Evolutionary conservation across 768 basidiomycete species (phyloP).

Genomic region (Leccinum truebloodii): DNA sequence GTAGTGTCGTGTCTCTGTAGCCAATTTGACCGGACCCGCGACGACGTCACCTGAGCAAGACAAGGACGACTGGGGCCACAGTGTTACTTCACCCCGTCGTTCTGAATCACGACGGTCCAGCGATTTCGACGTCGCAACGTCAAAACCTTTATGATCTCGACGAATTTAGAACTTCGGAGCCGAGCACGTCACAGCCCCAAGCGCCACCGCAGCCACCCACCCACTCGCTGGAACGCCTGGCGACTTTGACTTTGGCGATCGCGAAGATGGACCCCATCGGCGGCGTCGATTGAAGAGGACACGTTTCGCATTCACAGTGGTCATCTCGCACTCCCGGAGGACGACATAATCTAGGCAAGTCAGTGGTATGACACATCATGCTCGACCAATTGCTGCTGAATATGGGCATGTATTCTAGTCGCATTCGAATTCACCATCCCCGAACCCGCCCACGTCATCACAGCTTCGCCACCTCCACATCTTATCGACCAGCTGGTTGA

Average conservation of each 20-base stretch:
- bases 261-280: conserved; percentile 43
- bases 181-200: conserved; percentile 7
- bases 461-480: conserved; percentile 77
- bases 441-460: conserved; percentile 10
- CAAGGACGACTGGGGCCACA: conserved; percentile 42
- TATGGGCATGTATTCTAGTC: conserved; percentile 7
- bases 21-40: not conserved
- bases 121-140: conserved; percentile 4
- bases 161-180: conserved; percentile 36
- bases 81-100: conserved; percentile 27
- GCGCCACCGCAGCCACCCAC: conserved; percentile 1
- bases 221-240: conserved; percentile 39
- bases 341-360: conserved; percentile 68
- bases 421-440: conserved; percentile 13
- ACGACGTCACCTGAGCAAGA: conserved; percentile 11
- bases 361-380: conserved; percentile 38
- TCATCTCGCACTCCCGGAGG: conserved; percentile 39
- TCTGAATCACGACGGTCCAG: conserved; percentile 1
- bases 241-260: conserved; percentile 66
- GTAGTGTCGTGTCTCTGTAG: no score
- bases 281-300: conserved; percentile 26
- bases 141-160: conserved; percentile 47
- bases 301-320: conserved; percentile 9
- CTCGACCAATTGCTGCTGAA: not conserved
- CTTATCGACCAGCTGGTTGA: conserved; percentile 89